Conservation (phyloP, 192 early-diverging fungal genomes). For the Funneliformis mosseae region DNA sequence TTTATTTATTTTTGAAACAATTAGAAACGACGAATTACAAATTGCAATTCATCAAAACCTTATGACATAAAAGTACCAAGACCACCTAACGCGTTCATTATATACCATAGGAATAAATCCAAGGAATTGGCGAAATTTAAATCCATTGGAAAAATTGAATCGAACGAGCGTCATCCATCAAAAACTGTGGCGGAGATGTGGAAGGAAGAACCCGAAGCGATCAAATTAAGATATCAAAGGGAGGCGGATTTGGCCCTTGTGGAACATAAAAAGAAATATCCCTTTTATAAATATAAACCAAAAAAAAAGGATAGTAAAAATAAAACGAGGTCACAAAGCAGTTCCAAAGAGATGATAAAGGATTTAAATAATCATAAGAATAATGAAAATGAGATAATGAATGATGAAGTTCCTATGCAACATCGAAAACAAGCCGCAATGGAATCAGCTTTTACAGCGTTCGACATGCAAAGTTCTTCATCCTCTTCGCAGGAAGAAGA, state of each 20-base stretch:
- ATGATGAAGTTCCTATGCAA: slow-evolving; percentile 26
- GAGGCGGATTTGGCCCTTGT: slow-evolving; percentile 31
- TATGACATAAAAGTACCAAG: slow-evolving; percentile 31
- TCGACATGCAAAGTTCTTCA: background rate
- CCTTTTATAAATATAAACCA: slow-evolving; percentile 33
- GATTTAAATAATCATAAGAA: background rate
- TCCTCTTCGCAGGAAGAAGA: background rate
- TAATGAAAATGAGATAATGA: background rate
- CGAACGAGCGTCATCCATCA: slow-evolving; percentile 27
- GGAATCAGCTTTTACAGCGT: slow-evolving; percentile 33
- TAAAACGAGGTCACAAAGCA: background rate
- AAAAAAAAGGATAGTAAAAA: slow-evolving; percentile 30
- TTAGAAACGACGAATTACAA: slow-evolving; percentile 12
- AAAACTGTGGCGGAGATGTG: slow-evolving; percentile 35
- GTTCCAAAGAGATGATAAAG: background rate
- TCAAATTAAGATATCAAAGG: slow-evolving; percentile 32
- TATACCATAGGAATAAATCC: slow-evolving; percentile 32
- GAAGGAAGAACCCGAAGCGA: slow-evolving; percentile 26
- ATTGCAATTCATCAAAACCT: slow-evolving; percentile 13
- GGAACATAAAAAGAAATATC: slow-evolving; percentile 32
- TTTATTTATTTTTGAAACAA: slow-evolving; percentile 1
- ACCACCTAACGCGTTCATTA: slow-evolving; percentile 34
- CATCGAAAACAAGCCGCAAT: slow-evolving; percentile 31
- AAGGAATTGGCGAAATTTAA: slow-evolving; percentile 28
- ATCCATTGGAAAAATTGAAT: background rate